Evolutionary conservation across 169 alveolate species (phyloP), one percentile per base, ranked within the genome.

Genomic region (Eimeria sp.): DNA sequence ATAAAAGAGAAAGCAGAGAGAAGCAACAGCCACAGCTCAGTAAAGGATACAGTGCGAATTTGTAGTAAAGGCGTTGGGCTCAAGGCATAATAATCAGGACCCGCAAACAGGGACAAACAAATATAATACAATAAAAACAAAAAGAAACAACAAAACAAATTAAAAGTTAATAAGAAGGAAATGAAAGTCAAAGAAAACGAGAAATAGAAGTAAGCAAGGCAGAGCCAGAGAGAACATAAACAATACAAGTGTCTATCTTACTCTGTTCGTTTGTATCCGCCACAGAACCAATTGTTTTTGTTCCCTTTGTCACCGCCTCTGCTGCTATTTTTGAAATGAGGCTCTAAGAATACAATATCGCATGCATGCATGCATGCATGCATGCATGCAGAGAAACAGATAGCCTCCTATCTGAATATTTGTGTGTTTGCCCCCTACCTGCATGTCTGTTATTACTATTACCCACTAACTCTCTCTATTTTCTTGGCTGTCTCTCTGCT

Each of bases 321-420:
- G 88, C 88, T 20, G 88, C 68, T 46, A 78, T 25, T 54, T 78
- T 78, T 2, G 52, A 49, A 68, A 78, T 78, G 37, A 78, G 66
- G 66, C 88, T 78, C 88, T 78, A 52, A 23, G 27, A 78, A 49
- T 1, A 78, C 30, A 78, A 20, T 40, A 52, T 16, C 9, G 49
- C 43, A 78, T n/a, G n/a, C n/a, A n/a, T n/a, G n/a, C n/a, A n/a
- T n/a, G n/a, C n/a, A n/a, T n/a, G n/a, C n/a, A n/a, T n/a, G n/a
- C n/a, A n/a, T n/a, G n/a, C n/a, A n/a, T n/a, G n/a, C 6, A 46
- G 46, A 18, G 6, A 10, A 4, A 62, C 8, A 62, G 71, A 14
- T 62, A 62, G 20, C 33, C 71, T 8, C 80, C 43, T 9, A 33
- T 14, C 8, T 71, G 18, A 33, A 37, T 43, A 37, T 37, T 33